Evolutionary conservation across 169 alveolate species (phyloP).

Genomic region (Toxoplasma gondii): DNA sequence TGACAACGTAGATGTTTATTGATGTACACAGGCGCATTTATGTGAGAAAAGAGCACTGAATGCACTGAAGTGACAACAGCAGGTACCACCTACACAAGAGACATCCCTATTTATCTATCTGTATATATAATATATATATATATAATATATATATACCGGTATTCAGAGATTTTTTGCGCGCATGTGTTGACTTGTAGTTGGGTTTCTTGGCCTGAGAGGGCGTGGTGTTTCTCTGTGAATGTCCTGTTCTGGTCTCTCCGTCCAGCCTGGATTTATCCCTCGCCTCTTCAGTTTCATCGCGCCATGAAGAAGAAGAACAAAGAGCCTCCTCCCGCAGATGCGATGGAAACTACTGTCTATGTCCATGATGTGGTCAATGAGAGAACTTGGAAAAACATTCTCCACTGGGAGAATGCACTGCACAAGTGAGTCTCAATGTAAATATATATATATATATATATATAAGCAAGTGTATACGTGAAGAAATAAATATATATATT

Average conservation of each 20-base stretch:
- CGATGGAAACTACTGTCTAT: conserved; percentile 81
- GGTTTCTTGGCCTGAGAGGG: neutral
- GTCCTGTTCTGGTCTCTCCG: neutral
- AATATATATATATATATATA: neutral
- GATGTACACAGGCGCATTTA: neutral
- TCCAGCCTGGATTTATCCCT: conserved; percentile 84
- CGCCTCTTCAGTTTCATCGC: conserved; percentile 86
- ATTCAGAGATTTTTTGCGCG: no score
- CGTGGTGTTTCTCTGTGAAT: no score
- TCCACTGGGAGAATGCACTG: conserved; percentile 81
- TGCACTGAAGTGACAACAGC: no score
- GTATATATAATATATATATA: neutral
- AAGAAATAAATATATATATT: neutral
- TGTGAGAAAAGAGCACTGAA: no score
- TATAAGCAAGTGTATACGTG: neutral
- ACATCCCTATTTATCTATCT: neutral
- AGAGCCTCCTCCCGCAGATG: conserved; percentile 60
- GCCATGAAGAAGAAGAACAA: conserved; percentile 80
- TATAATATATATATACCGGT: no score
- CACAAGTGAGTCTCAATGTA: conserved; percentile 5
- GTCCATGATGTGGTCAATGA: conserved; percentile 87
- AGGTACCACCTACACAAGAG: no score
- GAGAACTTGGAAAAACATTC: conserved; percentile 80
- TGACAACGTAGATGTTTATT: neutral
- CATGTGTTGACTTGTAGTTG: neutral